Evolutionary conservation across 768 basidiomycete species (phyloP).

Genomic region (Phlebiopsis flavidoalba): DNA sequence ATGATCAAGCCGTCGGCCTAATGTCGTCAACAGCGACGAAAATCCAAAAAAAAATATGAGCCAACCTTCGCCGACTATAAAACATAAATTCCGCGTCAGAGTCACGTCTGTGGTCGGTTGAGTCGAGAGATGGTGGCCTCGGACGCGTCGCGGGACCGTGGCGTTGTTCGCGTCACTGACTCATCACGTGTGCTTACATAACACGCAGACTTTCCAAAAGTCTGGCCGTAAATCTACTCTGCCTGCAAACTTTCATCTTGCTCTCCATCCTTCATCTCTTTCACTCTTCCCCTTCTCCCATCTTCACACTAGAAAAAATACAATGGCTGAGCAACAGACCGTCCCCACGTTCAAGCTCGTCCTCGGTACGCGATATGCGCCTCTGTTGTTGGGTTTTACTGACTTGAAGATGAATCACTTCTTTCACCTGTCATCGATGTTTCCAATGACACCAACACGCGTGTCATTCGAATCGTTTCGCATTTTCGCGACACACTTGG

Average conservation of each 20-base stretch:
- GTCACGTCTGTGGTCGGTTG: too few species aligned
- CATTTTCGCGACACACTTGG: constrained; percentile 15
- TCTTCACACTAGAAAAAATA: constrained; percentile 25
- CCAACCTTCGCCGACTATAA: too few species aligned
- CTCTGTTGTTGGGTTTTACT: constrained; percentile 12
- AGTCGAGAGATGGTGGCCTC: background rate
- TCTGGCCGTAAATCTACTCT: constrained; percentile 8
- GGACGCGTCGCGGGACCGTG: constrained; percentile 3
- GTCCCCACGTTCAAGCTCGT: constrained; percentile 98
- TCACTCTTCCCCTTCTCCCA: constrained; percentile 35
- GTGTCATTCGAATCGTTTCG: constrained; percentile 12
- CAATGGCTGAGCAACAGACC: constrained; percentile 37
- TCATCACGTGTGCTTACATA: constrained; percentile 12
- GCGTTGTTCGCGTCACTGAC: background rate
- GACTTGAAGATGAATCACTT: background rate
- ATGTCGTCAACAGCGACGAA: too few species aligned
- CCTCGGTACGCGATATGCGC: constrained; percentile 61
- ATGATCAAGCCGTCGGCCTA: too few species aligned
- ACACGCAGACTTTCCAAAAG: constrained; percentile 10
- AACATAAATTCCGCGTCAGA: too few species aligned
- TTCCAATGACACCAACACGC: constrained; percentile 7
- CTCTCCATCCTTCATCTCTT: constrained; percentile 29
- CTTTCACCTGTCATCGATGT: constrained; percentile 50
- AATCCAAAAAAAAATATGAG: too few species aligned
- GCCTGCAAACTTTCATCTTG: constrained; percentile 12